Base-by-base conservation (phyloP, 2,329 filamentous ascomycete genomes). In the Chaetothyriales sp. region DNA sequence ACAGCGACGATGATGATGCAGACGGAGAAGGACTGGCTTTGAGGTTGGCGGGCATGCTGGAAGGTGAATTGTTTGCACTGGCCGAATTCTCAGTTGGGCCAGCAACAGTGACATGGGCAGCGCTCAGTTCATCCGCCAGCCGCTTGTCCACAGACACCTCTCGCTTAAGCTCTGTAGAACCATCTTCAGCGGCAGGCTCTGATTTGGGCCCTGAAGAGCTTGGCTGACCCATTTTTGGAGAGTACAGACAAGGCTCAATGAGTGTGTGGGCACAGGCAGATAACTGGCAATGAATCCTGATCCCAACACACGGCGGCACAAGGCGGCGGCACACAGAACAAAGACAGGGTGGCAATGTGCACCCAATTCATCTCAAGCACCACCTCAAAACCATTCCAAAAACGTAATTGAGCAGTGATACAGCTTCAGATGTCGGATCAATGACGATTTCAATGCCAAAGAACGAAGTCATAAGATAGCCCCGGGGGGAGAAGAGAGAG, bases 11-110 rank as follows among this genome's bases (percentile, higher is more conserved):
- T 25, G 51, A 53, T 46, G 55, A 58, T 25, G 52, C 49, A 43
- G 59, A 59, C 18, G 59, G 56, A 22, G 60, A 58, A 13, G 52
- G 53, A 7, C 56, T 58, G n/a, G 48, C 44, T 51, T 61, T 58
- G 51, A 51, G 47, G 33, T 54, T 56, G 3, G 48, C 22, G 15
- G 57, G 43, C 15, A 50, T 28, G 25, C 55, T 51, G 15, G 52
- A 57, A 20, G 57, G 56, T 47, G 51, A 59, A 18, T 53, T 52
- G 19, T 52, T 55, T 37, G 55, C 57, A 46, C 54, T 58, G 18
- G 48, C 47, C 19, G 54, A 52, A 13, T 52, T 29, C 44, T 60
- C 51, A 40, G 33, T 54, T 56, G 51, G 51, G 25, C 33, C 8
- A 40, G 33, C 10, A 40, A 53, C 33, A 43, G 51, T 54, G 52